phyloP scores from a whole-genome alignment of 176 grass and related monocot species.

The Carex pumila region DNA sequence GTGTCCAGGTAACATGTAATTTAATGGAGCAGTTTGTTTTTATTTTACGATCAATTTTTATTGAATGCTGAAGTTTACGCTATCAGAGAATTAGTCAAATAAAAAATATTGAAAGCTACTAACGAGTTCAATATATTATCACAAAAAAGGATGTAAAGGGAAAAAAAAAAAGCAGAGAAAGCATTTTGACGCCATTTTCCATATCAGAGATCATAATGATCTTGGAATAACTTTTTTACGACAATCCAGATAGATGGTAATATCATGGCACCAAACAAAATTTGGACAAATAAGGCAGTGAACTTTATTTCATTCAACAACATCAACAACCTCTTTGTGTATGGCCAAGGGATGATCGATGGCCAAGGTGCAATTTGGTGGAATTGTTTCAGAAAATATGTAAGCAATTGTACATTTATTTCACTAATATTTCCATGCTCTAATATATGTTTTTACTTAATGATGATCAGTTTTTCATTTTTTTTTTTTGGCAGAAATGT shows the following conservation, averaged over 20 bases:
- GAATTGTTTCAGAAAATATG: slow-evolving; percentile 38
- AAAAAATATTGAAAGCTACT: not conserved
- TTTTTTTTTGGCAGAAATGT: slow-evolving; percentile 33
- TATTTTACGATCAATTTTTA: not conserved
- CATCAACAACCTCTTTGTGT: slow-evolving; percentile 29
- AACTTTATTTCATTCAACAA: slow-evolving; percentile 34
- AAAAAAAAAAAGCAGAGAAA: no score
- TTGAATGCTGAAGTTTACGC: not conserved
- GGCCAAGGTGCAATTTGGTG: slow-evolving; percentile 63
- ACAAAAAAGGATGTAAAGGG: no score
- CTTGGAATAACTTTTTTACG: not conserved
- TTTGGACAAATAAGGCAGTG: slow-evolving; percentile 27
- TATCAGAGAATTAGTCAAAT: not conserved
- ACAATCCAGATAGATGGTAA: slow-evolving; percentile 41
- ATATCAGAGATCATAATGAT: not conserved
- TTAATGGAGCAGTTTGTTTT: not conserved
- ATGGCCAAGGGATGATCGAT: slow-evolving; percentile 44
- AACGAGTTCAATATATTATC: no score
- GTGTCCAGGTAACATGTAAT: slow-evolving; percentile 32
- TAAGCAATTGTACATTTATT: not conserved
- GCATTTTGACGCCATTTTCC: no score
- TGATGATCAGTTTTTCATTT: slow-evolving; percentile 10
- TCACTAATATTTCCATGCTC: not conserved
- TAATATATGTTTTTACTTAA: not conserved
- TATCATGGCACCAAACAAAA: slow-evolving; percentile 41